Conservation (phyloP, 495 filamentous ascomycete species). For the Aspergillus bridgeri region DNA sequence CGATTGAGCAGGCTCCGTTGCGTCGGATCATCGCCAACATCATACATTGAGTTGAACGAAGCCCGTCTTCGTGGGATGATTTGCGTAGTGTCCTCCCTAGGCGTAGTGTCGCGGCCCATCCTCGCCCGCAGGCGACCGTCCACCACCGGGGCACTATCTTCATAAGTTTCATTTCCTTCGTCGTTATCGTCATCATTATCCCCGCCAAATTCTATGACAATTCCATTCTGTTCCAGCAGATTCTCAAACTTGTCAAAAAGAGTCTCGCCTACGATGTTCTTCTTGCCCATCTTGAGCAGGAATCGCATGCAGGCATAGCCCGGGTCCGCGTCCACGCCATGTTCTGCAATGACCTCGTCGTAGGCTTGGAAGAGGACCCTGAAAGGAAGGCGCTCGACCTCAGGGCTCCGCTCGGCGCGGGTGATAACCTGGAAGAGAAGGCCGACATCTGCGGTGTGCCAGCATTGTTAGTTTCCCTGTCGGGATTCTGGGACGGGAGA, state of each 20-base stretch:
- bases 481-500: neutral
- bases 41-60: slow-evolving; percentile 56
- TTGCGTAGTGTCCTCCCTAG: slow-evolving; percentile 22
- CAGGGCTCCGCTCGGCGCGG: slow-evolving; percentile 62
- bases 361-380: slow-evolving; percentile 79
- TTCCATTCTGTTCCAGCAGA: slow-evolving; percentile 60
- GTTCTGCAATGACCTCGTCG: slow-evolving; percentile 62
- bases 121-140: slow-evolving; percentile 21
- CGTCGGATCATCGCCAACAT: slow-evolving; percentile 49
- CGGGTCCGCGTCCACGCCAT: slow-evolving; percentile 66
- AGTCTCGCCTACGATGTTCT: slow-evolving; percentile 39
- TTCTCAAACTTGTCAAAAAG: slow-evolving; percentile 66
- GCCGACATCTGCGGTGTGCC: slow-evolving; percentile 59
- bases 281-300: slow-evolving; percentile 74
- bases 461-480: neutral
- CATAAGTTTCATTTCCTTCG: slow-evolving; percentile 24
- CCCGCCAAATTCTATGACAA: slow-evolving; percentile 59
- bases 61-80: slow-evolving; percentile 46
- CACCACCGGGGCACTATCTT: slow-evolving; percentile 21
- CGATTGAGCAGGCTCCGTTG: slow-evolving; percentile 36
- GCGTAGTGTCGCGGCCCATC: slow-evolving; percentile 12
- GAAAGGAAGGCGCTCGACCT: slow-evolving; percentile 63
- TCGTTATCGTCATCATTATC: slow-evolving; percentile 31
- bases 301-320: slow-evolving; percentile 73
- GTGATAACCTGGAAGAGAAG: slow-evolving; percentile 74